These are phyloP conservation scores for Aciculosporium take DNA, from an alignment of 2,329 filamentous ascomycete genomes.

Conservation along the genomic window DNA sequence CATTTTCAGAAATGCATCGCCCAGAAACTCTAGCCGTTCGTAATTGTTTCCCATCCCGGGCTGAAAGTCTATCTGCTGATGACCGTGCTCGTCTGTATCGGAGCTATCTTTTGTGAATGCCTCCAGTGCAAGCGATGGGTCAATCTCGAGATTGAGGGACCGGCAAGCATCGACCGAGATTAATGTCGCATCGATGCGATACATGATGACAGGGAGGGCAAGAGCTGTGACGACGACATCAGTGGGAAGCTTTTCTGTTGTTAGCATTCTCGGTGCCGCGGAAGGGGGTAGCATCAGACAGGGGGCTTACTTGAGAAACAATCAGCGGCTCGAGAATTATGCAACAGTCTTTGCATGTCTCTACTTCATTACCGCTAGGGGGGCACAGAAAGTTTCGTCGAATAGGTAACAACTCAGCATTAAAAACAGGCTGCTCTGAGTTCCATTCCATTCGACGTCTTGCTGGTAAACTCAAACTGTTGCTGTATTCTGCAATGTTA, in stretches of 20 bases:
- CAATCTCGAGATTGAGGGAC: conserved; percentile 48
- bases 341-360: conserved; percentile 37
- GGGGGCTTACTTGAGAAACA: conserved; percentile 55
- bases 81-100: conserved; percentile 58
- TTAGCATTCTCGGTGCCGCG: background rate
- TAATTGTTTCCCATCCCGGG: conserved; percentile 89
- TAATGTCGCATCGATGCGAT: conserved; percentile 67
- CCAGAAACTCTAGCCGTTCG: conserved; percentile 83
- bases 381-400: conserved; percentile 76
- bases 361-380: conserved; percentile 35
- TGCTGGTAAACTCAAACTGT: conserved; percentile 54
- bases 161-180: conserved; percentile 64
- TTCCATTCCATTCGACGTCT: conserved; percentile 39
- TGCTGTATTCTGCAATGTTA: conserved; percentile 71
- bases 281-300: too few species aligned
- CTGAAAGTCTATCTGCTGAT: conserved; percentile 58
- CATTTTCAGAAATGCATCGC: conserved; percentile 92
- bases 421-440: conserved; percentile 65
- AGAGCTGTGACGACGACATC: conserved; percentile 59
- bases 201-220: conserved; percentile 69
- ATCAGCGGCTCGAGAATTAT: conserved; percentile 64
- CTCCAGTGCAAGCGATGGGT: conserved; percentile 61
- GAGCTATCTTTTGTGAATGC: conserved; percentile 88
- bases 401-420: conserved; percentile 57
- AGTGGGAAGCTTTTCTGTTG: conserved; percentile 42